Evolutionary conservation across 176 grass and related monocot species (phyloP), one percentile per base, ranked within the genome.

Genomic region (Pharus latifolius): DNA sequence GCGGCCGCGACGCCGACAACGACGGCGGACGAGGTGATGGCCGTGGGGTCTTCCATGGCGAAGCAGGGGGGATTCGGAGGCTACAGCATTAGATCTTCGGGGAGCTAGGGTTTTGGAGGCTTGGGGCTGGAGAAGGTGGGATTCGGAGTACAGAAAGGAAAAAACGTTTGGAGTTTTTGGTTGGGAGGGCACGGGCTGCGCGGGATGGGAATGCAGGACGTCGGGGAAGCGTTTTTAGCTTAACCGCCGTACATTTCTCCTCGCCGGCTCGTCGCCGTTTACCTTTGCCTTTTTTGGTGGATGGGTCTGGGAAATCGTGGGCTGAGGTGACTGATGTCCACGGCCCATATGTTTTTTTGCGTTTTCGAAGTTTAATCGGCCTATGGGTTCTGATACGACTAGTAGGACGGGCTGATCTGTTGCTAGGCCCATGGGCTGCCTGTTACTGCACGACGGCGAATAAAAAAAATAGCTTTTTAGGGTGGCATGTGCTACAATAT

Each of bases 31-130:
- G 68, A 49, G 55, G 83, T 32, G 3, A 40, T 53, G 0, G 52
- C 52, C 63, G 48, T 68, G 59, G 81, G 58, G 64, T 79, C 92
- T 33, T 87, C 75, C 78, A 85, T 83, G 60, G 71, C 28, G 34
- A 51, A 28, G 3, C 13, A 22, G 71, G 23, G 32, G 2, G 38
- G 60, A 60, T 16, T 18, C 5, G 43, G 24, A 18, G 3, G 31
- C 37, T 59, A 72, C 40, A 25, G 70, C 83, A 85, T 87, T 63
- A 76, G 76, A 81, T 84, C 67, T 60, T 66, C 30, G 53, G 20
- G 62, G 60, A 41, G 67, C 61, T 91, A 76, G 74, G 81, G 64
- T 84, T 80, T 84, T 42, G 47, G 50, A 46, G 56, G 48, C 65
- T 40, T 53, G 66, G 63, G 29, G 49, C 13, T 60, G 50, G 49